Evolutionary conservation across 2,329 filamentous ascomycete species (phyloP).

Genomic region (Fusarium multiceps): DNA sequence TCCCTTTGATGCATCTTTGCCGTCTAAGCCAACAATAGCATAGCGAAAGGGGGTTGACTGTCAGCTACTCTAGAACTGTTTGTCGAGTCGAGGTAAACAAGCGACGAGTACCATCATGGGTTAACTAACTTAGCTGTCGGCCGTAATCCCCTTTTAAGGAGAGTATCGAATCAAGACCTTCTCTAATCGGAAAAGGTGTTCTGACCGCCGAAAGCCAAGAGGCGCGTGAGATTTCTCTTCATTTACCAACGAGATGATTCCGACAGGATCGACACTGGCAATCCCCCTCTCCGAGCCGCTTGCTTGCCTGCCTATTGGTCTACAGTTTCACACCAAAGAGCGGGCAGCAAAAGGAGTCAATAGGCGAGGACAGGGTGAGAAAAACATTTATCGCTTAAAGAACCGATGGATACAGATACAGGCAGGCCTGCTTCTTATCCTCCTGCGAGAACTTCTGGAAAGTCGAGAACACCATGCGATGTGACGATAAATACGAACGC

Average conservation of each 20-base stretch:
- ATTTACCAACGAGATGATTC: conserved; percentile 34
- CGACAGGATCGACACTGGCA: conserved; percentile 40
- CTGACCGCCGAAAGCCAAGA: conserved; percentile 33
- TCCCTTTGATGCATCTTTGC: not conserved
- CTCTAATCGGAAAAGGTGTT: conserved; percentile 26
- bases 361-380: conserved; percentile 1
- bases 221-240: conserved; percentile 28
- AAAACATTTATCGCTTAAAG: conserved; percentile 1
- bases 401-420: not conserved
- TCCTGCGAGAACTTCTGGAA: conserved; percentile 3
- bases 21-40: not conserved
- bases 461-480: conserved; percentile 9
- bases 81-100: too few relatives aligned
- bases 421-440: not conserved
- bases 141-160: conserved; percentile 1
- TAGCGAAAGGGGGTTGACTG: not conserved
- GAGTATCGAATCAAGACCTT: conserved; percentile 24
- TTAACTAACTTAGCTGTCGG: conserved; percentile 4
- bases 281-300: conserved; percentile 11
- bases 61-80: not conserved
- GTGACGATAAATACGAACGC: conserved; percentile 34
- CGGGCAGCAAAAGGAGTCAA: not conserved
- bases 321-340: not conserved
- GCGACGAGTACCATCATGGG: not conserved
- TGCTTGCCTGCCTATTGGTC: not conserved